phyloP scores from a whole-genome alignment of 768 basidiomycete genomes.

The Podaxis sp. region DNA sequence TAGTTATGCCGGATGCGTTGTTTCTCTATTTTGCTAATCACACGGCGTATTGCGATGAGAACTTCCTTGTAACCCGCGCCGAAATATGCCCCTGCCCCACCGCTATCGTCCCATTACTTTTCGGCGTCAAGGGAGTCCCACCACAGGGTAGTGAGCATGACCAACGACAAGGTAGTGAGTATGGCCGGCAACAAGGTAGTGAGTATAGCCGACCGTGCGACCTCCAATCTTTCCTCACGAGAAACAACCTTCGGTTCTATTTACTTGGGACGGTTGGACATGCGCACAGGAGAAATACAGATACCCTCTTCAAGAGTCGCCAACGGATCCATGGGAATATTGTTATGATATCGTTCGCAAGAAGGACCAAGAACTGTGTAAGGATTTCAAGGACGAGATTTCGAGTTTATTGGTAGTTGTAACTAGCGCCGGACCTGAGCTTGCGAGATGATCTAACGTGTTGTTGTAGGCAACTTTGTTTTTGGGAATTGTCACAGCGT shows the following conservation, averaged over 20 bases:
- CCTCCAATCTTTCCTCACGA: neutral
- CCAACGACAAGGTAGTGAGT: no score
- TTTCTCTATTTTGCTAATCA: no score
- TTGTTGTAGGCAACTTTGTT: constrained; percentile 8
- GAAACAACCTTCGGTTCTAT: neutral
- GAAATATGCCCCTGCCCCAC: no score
- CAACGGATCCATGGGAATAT: constrained; percentile 5
- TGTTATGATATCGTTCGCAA: constrained; percentile 5
- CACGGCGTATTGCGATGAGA: no score
- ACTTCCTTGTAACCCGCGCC: no score
- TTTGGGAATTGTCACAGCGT: constrained; percentile 4
- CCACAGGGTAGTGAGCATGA: no score
- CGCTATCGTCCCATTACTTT: no score
- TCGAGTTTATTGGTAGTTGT: constrained; percentile 3
- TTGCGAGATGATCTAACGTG: neutral
- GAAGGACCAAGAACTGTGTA: constrained; percentile 1
- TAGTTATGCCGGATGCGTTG: no score
- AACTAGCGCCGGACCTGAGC: neutral
- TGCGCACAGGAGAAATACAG: neutral
- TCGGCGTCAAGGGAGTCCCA: no score
- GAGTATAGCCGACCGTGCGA: neutral
- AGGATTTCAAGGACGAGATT: constrained; percentile 9
- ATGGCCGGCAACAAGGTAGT: no score
- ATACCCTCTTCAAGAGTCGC: neutral
- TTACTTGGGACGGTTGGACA: neutral